A percentile compares a stretch with the other conserved stretches of the same genome.
Evolutionary conservation across 1,284 basidiomycete genomes (phyloP).

Genomic region (Bondarzewia mesenterica): DNA sequence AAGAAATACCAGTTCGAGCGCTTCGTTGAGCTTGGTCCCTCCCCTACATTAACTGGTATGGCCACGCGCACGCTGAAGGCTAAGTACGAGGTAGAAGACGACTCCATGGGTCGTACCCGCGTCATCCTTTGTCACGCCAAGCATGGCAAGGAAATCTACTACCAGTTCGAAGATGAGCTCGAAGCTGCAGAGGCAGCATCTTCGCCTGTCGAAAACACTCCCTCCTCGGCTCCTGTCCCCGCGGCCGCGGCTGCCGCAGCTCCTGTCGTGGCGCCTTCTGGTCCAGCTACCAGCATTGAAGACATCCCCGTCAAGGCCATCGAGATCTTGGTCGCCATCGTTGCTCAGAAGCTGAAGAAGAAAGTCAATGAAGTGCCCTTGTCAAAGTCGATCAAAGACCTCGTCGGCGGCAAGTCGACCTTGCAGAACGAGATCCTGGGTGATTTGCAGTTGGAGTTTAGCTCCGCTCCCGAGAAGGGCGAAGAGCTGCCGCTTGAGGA

Average conservation of each 20-base stretch:
- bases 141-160: constrained; percentile 96
- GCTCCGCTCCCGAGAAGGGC: constrained; percentile 92
- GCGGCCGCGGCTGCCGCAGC: constrained; percentile 36
- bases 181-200: constrained; percentile 38
- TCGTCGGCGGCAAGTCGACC: constrained; percentile 97
- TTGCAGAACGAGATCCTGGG: constrained; percentile 96
- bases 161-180: constrained; percentile 89
- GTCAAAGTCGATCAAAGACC: constrained; percentile 96
- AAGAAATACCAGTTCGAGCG: constrained; percentile 86
- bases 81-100: constrained; percentile 90
- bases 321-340: constrained; percentile 84
- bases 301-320: constrained; percentile 90
- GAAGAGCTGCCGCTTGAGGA: constrained; percentile 96
- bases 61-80: constrained; percentile 91
- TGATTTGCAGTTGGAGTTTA: constrained; percentile 85
- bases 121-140: constrained; percentile 91
- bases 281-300: constrained; percentile 69
- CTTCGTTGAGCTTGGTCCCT: constrained; percentile 93
- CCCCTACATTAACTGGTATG: constrained; percentile 95
- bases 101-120: constrained; percentile 75
- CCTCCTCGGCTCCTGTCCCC: constrained; percentile 37
- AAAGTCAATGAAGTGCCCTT: constrained; percentile 81
- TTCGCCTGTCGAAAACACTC: constrained; percentile 30
- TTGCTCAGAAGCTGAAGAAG: constrained; percentile 99
- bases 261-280: constrained; percentile 40